Percentiles rank a stretch among this genome's conserved stretches.
These are phyloP conservation scores for Pharus latifolius DNA, from an alignment of 176 grass and related monocot species.

Conservation along the genomic window DNA sequence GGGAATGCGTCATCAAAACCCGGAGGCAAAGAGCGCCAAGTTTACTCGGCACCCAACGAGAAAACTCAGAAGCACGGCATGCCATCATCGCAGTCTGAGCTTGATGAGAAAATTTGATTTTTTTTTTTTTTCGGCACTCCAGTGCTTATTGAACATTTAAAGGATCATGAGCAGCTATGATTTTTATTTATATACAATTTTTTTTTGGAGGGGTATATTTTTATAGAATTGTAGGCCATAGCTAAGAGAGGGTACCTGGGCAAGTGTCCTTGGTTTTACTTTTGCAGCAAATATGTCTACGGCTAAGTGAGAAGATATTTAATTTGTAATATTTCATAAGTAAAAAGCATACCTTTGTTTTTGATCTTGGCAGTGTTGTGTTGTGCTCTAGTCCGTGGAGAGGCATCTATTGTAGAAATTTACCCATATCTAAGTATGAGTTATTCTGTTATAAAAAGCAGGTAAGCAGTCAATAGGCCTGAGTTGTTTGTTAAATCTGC, in stretches of 20 bases:
- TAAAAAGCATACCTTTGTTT: neutral
- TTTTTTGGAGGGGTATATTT: neutral
- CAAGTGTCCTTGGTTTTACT: neutral
- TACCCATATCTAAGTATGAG: too few relatives aligned
- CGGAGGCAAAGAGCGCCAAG: slow-evolving; percentile 43
- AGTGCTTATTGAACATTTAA: neutral
- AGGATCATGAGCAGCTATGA: too few relatives aligned
- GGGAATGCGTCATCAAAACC: slow-evolving; percentile 55
- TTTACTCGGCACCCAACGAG: slow-evolving; percentile 8
- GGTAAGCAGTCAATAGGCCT: too few relatives aligned
- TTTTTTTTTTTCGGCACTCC: too few relatives aligned
- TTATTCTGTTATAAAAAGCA: too few relatives aligned
- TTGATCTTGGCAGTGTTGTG: too few relatives aligned
- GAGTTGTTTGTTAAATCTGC: too few relatives aligned
- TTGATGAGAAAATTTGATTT: slow-evolving; percentile 35
- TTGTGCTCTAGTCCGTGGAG: too few relatives aligned
- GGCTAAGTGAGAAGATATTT: neutral
- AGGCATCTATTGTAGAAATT: too few relatives aligned
- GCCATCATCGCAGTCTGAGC: slow-evolving; percentile 6
- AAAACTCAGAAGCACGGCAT: slow-evolving; percentile 17
- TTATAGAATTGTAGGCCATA: slow-evolving; percentile 10
- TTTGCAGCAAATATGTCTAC: neutral
- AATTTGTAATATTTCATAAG: neutral
- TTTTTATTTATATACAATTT: neutral
- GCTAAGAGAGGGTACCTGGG: neutral